phyloP scores from a whole-genome alignment of 108 stramenopile genomes.

The Seminavis robusta region DNA sequence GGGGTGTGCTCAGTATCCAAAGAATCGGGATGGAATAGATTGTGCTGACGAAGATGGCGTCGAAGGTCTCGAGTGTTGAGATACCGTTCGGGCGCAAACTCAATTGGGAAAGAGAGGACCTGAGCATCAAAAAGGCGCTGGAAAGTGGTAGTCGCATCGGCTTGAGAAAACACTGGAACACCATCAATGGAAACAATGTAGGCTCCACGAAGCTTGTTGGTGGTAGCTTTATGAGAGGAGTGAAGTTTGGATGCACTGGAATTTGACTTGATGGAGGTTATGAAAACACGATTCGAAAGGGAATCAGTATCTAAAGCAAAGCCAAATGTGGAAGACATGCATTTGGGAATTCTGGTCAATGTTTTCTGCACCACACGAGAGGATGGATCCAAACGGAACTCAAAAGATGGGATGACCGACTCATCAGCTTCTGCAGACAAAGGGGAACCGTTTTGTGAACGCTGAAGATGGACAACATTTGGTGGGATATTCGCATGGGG shows the following conservation, averaged over 20 bases:
- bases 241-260: no score
- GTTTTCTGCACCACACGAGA: no score
- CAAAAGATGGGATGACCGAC: not conserved
- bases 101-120: not conserved
- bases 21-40: not conserved
- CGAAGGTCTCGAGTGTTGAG: not conserved
- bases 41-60: not conserved
- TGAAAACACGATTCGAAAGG: not conserved
- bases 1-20: not conserved
- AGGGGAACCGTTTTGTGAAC: not conserved
- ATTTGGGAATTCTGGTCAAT: not conserved
- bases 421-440: not conserved
- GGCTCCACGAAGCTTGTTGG: conserved; percentile 7
- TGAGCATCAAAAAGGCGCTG: not conserved
- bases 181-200: conserved; percentile 8
- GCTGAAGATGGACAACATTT: conserved; percentile 9
- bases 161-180: conserved; percentile 5
- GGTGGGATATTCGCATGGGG: conserved; percentile 8
- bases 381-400: not conserved
- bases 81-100: conserved; percentile 3
- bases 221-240: not conserved
- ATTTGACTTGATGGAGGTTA: not conserved
- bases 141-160: not conserved
- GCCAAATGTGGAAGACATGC: not conserved
- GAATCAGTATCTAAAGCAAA: not conserved